These are phyloP conservation scores for Oenanthe sinensis DNA, from an alignment of 129 eudicot genomes.

Conservation along the genomic window DNA sequence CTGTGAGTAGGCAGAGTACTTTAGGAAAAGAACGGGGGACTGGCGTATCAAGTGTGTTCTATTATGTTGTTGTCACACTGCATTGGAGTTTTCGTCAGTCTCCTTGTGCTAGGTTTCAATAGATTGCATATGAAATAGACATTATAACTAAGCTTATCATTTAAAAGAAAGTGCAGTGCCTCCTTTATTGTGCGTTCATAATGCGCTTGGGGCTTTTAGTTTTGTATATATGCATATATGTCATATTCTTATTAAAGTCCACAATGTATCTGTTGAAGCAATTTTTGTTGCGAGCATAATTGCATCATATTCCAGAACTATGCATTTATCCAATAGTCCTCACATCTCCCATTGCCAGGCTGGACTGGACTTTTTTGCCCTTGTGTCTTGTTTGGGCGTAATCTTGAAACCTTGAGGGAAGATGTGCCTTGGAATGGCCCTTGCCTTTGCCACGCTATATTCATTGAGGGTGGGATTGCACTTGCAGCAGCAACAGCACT, in stretches of 20 bases:
- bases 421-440: constrained; percentile 75
- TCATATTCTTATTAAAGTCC: background rate
- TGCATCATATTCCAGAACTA: background rate
- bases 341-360: constrained; percentile 33
- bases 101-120: background rate
- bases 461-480: constrained; percentile 86
- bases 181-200: background rate
- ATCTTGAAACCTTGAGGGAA: constrained; percentile 73
- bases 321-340: constrained; percentile 8
- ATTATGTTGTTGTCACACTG: background rate
- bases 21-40: background rate
- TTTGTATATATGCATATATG: background rate
- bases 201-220: background rate
- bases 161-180: background rate
- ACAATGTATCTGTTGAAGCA: background rate
- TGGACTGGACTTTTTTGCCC: constrained; percentile 94
- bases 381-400: constrained; percentile 90
- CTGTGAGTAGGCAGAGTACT: background rate
- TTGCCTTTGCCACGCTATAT: constrained; percentile 85
- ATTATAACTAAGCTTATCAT: background rate
- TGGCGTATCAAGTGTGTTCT: background rate
- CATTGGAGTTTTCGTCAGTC: background rate
- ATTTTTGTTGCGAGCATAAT: background rate
- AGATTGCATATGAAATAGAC: background rate
- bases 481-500: constrained; percentile 73